These are phyloP conservation scores for sunflower (Helianthus annuus) DNA, from an alignment of 129 eudicot species.

Conservation along the genomic window HanXRQr2.0-SUNRISE NC_035434.2:170008437-170008936, in stretches of 20 bases:
- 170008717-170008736: conserved; percentile 7
- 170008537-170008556: conserved; percentile 1
- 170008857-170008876: no score
- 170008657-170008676: conserved; percentile 8
- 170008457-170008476: neutral
- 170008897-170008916: no score
- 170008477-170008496: neutral
- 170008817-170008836: no score
- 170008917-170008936: no score
- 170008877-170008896: no score
- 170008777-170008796: no score
- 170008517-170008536: conserved; percentile 8
- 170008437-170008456: conserved; percentile 4
- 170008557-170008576: conserved; percentile 8
- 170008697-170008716: neutral
- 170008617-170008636: neutral
- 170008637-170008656: conserved; percentile 8
- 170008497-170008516: conserved; percentile 23
- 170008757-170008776: no score
- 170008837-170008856: no score
- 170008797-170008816: no score
- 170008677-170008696: conserved; percentile 34
- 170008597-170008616: conserved; percentile 7
- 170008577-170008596: conserved; percentile 1
- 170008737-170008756: conserved; percentile 16